These are phyloP conservation scores for Dactylonectria macrodidyma DNA, from an alignment of 2,329 filamentous ascomycete species.

Conservation along the genomic window DNA sequence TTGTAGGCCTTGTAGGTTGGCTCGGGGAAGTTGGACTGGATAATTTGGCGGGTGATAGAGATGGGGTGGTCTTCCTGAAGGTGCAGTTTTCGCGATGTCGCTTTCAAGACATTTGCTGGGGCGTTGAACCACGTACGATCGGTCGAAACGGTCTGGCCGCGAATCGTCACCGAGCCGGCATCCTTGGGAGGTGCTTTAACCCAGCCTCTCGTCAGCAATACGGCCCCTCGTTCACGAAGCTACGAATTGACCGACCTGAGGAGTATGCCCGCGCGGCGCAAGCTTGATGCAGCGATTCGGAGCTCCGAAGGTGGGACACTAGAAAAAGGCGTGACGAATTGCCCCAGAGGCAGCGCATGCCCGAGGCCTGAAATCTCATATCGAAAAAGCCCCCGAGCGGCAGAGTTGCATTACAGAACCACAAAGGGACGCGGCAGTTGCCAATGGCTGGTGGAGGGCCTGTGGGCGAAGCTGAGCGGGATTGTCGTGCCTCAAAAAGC, in stretches of 20 bases:
- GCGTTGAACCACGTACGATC: slow-evolving; percentile 90
- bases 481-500: slow-evolving; percentile 11
- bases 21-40: slow-evolving; percentile 87
- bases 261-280: slow-evolving; percentile 45
- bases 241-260: slow-evolving; percentile 42
- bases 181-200: slow-evolving; percentile 47
- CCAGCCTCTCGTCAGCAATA: slow-evolving; percentile 39
- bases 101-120: slow-evolving; percentile 80
- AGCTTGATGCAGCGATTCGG: slow-evolving; percentile 40
- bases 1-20: slow-evolving; percentile 84
- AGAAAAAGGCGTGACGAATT: slow-evolving; percentile 39
- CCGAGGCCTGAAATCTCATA: slow-evolving; percentile 46
- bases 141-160: slow-evolving; percentile 68
- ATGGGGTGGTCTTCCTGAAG: slow-evolving; percentile 92
- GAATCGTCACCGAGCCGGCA: slow-evolving; percentile 65
- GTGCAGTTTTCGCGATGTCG: slow-evolving; percentile 86
- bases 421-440: slow-evolving; percentile 4
- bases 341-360: slow-evolving; percentile 48
- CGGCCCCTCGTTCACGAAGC: slow-evolving; percentile 21
- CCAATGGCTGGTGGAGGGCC: slow-evolving; percentile 22
- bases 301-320: slow-evolving; percentile 44
- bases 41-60: slow-evolving; percentile 90
- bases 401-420: slow-evolving; percentile 40
- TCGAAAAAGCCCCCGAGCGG: slow-evolving; percentile 34
- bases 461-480: slow-evolving; percentile 9